Conservation (phyloP, 306 rosid species). For the Hylodesmum podocarpum region DNA sequence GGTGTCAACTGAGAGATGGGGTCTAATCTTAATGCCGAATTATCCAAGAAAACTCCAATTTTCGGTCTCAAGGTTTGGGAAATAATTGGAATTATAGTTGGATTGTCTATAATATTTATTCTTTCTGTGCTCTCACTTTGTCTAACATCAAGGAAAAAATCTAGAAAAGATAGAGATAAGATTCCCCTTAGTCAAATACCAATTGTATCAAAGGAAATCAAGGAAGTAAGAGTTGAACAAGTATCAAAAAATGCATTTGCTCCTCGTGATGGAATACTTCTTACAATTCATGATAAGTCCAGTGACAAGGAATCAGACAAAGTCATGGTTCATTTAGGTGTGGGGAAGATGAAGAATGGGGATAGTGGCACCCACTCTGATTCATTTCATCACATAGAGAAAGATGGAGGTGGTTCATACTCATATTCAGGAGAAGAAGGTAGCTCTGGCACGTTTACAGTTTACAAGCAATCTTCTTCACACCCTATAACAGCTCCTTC, state of each 20-base stretch:
- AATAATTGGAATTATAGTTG: conserved; percentile 80
- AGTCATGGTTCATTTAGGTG: conserved; percentile 73
- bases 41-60: conserved; percentile 66
- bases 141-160: conserved; percentile 73
- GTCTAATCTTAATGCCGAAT: conserved; percentile 56
- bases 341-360: conserved; percentile 66
- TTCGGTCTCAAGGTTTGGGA: conserved; percentile 84
- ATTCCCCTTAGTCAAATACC: conserved; percentile 78
- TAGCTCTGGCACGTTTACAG: conserved; percentile 61
- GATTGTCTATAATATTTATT: conserved; percentile 61
- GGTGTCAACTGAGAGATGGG: conserved; percentile 57
- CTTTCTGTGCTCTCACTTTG: conserved; percentile 70
- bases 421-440: conserved; percentile 84
- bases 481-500: conserved; percentile 80
- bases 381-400: conserved; percentile 66
- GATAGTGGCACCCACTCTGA: conserved; percentile 65
- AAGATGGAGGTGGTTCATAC: conserved; percentile 57
- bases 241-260: conserved; percentile 60
- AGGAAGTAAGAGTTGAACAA: conserved; percentile 86
- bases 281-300: conserved; percentile 81
- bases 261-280: conserved; percentile 83
- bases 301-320: conserved; percentile 76
- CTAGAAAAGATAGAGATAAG: conserved; percentile 52
- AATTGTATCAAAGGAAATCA: conserved; percentile 82
- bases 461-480: conserved; percentile 62